Percentiles rank a stretch among this genome's conserved stretches.
Conservation (phyloP, 345 rosid species). For the Gossypium ekmanianum region DNA sequence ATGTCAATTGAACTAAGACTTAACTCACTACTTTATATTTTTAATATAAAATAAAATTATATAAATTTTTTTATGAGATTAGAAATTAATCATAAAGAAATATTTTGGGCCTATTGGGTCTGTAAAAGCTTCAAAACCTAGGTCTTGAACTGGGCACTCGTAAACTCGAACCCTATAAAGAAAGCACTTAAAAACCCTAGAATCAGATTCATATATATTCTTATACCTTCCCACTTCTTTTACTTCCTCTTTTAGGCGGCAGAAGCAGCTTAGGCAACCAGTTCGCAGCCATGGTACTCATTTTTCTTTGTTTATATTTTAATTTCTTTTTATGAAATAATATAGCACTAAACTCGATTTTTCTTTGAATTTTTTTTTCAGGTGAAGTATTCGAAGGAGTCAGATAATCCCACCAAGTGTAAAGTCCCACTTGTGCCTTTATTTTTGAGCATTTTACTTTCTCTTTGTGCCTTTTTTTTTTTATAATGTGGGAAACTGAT, state of each 20-base stretch:
- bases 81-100: neutral
- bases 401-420: slow-evolving; percentile 90
- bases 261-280: neutral
- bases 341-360: neutral
- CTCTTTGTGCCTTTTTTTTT: neutral
- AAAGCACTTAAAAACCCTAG: neutral
- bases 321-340: neutral
- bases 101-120: neutral
- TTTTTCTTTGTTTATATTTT: neutral
- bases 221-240: neutral
- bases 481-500: neutral
- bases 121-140: neutral
- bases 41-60: too few relatives aligned
- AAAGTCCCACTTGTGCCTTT: slow-evolving; percentile 20
- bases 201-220: neutral
- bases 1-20: too few relatives aligned
- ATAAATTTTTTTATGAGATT: too few relatives aligned
- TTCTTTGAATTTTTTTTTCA: slow-evolving; percentile 21
- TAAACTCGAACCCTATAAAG: neutral
- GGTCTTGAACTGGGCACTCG: neutral
- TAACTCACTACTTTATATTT: too few relatives aligned
- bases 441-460: neutral
- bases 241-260: neutral
- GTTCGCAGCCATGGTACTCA: slow-evolving; percentile 8
- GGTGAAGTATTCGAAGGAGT: slow-evolving; percentile 98